Evolutionary conservation across 1,139 yeast species (phyloP).

Genomic region (Geotrichum carabidarum): DNA sequence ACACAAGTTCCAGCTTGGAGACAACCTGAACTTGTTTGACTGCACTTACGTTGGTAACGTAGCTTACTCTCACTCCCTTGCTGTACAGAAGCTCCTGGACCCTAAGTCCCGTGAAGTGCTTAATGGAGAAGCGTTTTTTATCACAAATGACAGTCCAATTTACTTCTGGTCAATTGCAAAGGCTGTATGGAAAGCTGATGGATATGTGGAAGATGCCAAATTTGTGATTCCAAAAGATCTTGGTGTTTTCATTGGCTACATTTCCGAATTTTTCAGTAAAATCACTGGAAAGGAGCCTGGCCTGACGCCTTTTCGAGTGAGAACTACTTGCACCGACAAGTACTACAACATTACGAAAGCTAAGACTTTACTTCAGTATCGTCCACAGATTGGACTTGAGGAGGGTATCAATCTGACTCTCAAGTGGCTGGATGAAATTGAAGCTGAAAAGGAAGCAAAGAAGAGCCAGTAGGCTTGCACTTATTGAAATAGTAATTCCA

Average conservation of each 20-base stretch:
- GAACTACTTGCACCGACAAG: slow-evolving; percentile 88
- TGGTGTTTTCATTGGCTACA: slow-evolving; percentile 74
- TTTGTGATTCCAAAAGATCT: slow-evolving; percentile 66
- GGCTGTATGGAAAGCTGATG: slow-evolving; percentile 96
- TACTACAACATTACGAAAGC: slow-evolving; percentile 92
- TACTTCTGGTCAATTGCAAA: slow-evolving; percentile 97
- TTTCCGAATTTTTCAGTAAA: slow-evolving; percentile 68
- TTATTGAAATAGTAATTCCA: not conserved
- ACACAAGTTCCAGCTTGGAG: slow-evolving; percentile 88
- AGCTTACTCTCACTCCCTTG: slow-evolving; percentile 92
- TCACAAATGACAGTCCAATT: slow-evolving; percentile 91
- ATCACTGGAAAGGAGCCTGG: slow-evolving; percentile 79
- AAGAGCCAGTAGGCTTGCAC: slow-evolving; percentile 4
- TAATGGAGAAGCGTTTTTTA: slow-evolving; percentile 81
- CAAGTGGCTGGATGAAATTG: slow-evolving; percentile 77
- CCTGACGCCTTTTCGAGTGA: slow-evolving; percentile 92
- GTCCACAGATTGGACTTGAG: slow-evolving; percentile 74
- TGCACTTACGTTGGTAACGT: slow-evolving; percentile 99
- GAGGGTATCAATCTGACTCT: slow-evolving; percentile 76
- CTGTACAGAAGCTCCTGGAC: slow-evolving; percentile 67
- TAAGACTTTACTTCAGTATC: slow-evolving; percentile 66
- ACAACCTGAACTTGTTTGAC: slow-evolving; percentile 86
- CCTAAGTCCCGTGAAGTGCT: slow-evolving; percentile 42
- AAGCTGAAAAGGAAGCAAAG: slow-evolving; percentile 26
- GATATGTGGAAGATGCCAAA: slow-evolving; percentile 64